Percentiles rank a stretch among this genome's conserved stretches.
Evolutionary conservation across 192 early-diverging fungal genomes (phyloP).

Genomic region (Mortierella claussenii): DNA sequence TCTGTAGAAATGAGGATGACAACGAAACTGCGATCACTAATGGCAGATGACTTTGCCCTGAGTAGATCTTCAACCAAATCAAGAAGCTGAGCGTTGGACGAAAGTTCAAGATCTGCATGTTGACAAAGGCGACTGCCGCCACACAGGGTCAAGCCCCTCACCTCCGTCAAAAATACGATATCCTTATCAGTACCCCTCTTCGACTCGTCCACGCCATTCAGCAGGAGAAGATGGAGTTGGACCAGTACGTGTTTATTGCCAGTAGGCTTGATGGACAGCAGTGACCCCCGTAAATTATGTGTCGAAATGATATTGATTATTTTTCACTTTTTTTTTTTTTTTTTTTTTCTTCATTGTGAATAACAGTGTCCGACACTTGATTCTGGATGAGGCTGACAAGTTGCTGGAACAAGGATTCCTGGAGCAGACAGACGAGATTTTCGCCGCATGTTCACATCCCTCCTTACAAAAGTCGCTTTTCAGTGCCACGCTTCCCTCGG

Average conservation of each 20-base stretch:
- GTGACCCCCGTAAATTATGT: too few species aligned
- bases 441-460: constrained; percentile 82
- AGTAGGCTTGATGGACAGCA: too few species aligned
- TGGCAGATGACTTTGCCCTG: too few species aligned
- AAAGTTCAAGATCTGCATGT: constrained; percentile 83
- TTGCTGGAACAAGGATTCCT: constrained; percentile 86
- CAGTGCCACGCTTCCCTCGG: constrained; percentile 93
- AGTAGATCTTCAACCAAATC: constrained; percentile 87
- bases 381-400: constrained; percentile 89
- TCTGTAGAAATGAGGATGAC: not conserved
- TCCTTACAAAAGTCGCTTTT: constrained; percentile 86
- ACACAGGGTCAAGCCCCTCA: constrained; percentile 73
- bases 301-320: too few species aligned
- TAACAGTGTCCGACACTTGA: constrained; percentile 73
- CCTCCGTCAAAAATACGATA: constrained; percentile 84
- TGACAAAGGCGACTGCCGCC: constrained; percentile 84
- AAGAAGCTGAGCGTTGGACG: constrained; percentile 76
- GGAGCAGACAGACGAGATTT: constrained; percentile 89
- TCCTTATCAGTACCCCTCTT: constrained; percentile 93
- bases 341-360: too few species aligned
- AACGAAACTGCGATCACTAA: too few species aligned
- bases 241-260: constrained; percentile 56
- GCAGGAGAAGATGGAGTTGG: constrained; percentile 78
- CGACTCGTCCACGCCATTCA: constrained; percentile 91
- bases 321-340: constrained; percentile 1